Conservation (phyloP, 306 rosid genomes). For the Pterocarpus macrocarpus region DNA sequence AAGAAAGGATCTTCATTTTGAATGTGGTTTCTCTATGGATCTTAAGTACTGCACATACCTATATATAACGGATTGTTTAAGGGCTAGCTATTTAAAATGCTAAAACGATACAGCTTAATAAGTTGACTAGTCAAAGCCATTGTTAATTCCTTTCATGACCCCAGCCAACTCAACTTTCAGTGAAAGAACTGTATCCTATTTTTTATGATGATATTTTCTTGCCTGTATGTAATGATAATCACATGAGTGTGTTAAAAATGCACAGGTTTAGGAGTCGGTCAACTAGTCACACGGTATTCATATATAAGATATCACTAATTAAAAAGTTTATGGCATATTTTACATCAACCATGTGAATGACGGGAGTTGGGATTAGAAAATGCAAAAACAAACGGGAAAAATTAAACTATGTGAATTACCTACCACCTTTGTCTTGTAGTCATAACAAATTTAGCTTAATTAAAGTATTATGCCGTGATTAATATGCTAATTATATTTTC, state of each 20-base stretch:
- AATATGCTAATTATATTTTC: too few relatives aligned
- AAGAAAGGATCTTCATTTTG: background rate
- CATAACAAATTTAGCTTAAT: too few relatives aligned
- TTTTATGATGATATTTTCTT: background rate
- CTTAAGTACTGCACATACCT: background rate
- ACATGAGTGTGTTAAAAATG: background rate
- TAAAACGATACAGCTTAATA: background rate
- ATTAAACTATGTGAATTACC: too few relatives aligned
- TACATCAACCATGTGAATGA: background rate
- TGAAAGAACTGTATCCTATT: background rate
- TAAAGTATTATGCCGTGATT: too few relatives aligned
- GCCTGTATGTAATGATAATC: background rate
- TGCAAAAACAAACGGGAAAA: too few relatives aligned
- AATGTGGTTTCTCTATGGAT: background rate
- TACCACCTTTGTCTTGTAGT: too few relatives aligned
- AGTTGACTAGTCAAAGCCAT: slow-evolving; percentile 1
- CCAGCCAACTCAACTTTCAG: background rate
- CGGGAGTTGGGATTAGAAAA: too few relatives aligned
- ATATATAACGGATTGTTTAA: background rate
- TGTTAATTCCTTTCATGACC: background rate
- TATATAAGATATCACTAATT: too few relatives aligned
- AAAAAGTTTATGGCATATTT: background rate
- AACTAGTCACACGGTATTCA: background rate
- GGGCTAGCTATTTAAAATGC: background rate
- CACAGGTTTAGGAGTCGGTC: background rate